Conservation (phyloP, 345 rosid genomes). For the Barbarea vulgaris region DNA sequence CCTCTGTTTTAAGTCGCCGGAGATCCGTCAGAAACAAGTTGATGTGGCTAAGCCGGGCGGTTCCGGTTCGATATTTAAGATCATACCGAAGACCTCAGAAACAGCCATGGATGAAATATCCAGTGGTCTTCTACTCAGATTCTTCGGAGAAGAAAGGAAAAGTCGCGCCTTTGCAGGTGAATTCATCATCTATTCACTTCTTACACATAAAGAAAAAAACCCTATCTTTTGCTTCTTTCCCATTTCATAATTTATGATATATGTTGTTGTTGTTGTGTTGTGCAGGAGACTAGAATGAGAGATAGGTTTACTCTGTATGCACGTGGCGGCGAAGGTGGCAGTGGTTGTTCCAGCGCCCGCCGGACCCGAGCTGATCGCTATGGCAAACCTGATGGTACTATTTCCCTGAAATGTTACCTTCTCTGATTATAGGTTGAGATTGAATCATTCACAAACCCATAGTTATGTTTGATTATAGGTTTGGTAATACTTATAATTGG, state of each 20-base stretch:
- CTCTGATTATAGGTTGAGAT: not conserved
- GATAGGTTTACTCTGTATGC: conserved; percentile 45
- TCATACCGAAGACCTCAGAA: conserved; percentile 26
- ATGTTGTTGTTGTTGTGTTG: not conserved
- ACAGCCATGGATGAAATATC: conserved; percentile 35
- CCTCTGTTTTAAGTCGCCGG: not conserved
- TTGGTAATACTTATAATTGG: not conserved
- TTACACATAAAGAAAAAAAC: not conserved
- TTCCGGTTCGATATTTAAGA: conserved; percentile 23
- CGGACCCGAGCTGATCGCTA: conserved; percentile 44
- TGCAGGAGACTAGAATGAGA: conserved; percentile 56
- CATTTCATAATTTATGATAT: not conserved
- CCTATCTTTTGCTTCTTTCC: not conserved
- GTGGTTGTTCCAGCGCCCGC: conserved; percentile 43
- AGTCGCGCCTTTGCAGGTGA: conserved; percentile 57
- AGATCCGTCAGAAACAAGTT: not conserved
- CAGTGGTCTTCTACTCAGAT: conserved; percentile 35
- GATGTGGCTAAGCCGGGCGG: conserved; percentile 41
- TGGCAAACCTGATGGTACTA: conserved; percentile 45
- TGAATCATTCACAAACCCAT: not conserved
- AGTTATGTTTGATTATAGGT: not conserved
- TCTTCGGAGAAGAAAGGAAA: conserved; percentile 48
- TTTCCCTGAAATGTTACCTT: not conserved
- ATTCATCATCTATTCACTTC: not conserved
- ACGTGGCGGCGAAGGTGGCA: conserved; percentile 47